Percentiles rank a stretch among this genome's conserved stretches.
Conservation (phyloP, 108 stramenopile genomes). For the Cyclotella atomus region DNA sequence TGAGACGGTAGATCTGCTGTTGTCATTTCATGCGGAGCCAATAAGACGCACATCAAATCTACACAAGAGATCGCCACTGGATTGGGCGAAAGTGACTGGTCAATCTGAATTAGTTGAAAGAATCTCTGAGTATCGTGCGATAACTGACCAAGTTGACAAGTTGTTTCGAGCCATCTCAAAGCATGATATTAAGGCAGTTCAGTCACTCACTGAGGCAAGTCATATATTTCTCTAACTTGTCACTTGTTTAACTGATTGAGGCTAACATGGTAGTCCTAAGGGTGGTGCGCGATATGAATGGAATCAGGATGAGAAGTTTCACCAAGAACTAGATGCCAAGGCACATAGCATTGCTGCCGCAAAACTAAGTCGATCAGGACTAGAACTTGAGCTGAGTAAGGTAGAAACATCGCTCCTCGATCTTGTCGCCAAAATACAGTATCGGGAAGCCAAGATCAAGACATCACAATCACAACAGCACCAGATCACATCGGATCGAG, state of each 20-base stretch:
- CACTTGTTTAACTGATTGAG: too few species aligned
- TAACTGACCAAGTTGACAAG: neutral
- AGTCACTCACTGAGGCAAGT: neutral
- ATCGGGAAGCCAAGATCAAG: neutral
- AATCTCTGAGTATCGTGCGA: conserved; percentile 3
- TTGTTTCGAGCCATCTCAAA: conserved; percentile 37
- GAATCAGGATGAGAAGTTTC: conserved; percentile 16
- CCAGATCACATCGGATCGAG: conserved; percentile 14
- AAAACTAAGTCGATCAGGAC: conserved; percentile 2
- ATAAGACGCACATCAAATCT: conserved; percentile 13
- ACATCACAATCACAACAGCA: neutral
- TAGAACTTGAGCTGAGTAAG: neutral
- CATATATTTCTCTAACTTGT: too few species aligned
- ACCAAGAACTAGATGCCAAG: conserved; percentile 8
- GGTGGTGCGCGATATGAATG: conserved; percentile 19
- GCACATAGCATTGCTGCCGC: neutral
- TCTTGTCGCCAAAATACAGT: conserved; percentile 4
- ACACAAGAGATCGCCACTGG: conserved; percentile 27
- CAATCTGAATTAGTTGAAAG: conserved; percentile 5
- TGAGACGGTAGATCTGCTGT: conserved; percentile 17
- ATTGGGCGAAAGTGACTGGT: conserved; percentile 26
- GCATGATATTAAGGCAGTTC: conserved; percentile 11
- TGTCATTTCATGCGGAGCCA: conserved; percentile 16
- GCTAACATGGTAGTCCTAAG: neutral
- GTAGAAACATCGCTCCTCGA: neutral